These are phyloP conservation scores for Lepraria neglecta DNA, from an alignment of 495 filamentous ascomycete genomes.

Conservation along the genomic window DNA sequence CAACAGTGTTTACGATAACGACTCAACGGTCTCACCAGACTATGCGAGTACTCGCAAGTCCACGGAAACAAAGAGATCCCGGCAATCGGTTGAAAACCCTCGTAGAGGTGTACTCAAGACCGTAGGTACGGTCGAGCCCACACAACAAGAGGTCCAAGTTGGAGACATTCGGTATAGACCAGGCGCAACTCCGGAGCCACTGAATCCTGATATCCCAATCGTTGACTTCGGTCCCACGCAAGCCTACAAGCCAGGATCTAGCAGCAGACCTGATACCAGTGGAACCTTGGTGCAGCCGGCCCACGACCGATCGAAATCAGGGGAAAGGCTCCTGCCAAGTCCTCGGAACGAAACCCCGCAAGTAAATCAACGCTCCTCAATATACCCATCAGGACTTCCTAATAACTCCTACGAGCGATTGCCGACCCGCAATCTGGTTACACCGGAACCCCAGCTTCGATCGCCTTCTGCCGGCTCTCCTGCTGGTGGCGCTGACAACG, in stretches of 20 bases:
- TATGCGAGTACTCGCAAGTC: constrained; percentile 69
- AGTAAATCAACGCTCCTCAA: constrained; percentile 10
- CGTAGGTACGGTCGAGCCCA: constrained; percentile 55
- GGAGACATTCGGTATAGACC: constrained; percentile 54
- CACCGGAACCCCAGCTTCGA: constrained; percentile 26
- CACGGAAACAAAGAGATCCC: constrained; percentile 52
- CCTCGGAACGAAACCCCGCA: constrained; percentile 25
- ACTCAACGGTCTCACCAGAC: constrained; percentile 46
- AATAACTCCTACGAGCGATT: constrained; percentile 20
- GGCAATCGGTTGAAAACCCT: constrained; percentile 58
- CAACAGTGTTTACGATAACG: constrained; percentile 46
- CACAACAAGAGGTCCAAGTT: constrained; percentile 48
- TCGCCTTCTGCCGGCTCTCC: constrained; percentile 21
- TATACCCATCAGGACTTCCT: constrained; percentile 12
- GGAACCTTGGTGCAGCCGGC: constrained; percentile 28
- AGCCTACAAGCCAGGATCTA: constrained; percentile 51
- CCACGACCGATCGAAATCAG: constrained; percentile 31
- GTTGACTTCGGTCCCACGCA: constrained; percentile 86
- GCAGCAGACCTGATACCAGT: constrained; percentile 23
- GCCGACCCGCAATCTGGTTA: constrained; percentile 30
- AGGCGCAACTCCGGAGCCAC: constrained; percentile 30
- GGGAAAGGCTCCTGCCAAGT: constrained; percentile 28
- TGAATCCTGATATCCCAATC: constrained; percentile 55
- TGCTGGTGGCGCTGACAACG: constrained; percentile 35
- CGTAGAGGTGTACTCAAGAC: constrained; percentile 78